Base-by-base conservation (phyloP, 495 filamentous ascomycete genomes). In the Penicillium atrosanguineum region DNA sequence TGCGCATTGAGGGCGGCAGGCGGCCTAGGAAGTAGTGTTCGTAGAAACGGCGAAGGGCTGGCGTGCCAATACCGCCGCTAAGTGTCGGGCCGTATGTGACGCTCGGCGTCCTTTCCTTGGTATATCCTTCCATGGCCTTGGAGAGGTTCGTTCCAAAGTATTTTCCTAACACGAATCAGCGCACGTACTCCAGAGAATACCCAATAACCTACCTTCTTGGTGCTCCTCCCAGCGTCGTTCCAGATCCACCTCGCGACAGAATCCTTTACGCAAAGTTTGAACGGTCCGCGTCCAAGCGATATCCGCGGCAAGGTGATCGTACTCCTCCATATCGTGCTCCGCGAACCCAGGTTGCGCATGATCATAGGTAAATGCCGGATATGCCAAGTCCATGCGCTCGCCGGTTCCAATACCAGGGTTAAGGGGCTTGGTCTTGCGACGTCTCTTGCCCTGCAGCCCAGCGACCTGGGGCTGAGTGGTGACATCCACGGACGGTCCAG, bases 61-160 rank as follows among this genome's bases (percentile, higher is more conserved):
- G 74, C 6, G 79, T 65, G 0, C 91, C 91, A n/a, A 89, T 76
- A 0, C 87, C 91, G 14, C 90, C 90, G 25, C 86, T 90, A 59
- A 88, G 57, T 0, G 80, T 82, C 0, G 81, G 79, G 0, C 70
- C 71, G 50, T 79, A 74, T 18, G 85, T 85, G 14, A 84, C 81
- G 11, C 78, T 72, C 0, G 84, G 81, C 1, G 72, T 70, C 49
- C 70, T 70, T 46, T 75, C 64, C 6, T 69, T 55, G 28, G 75
- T 73, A 57, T 83, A 86, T 4, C 75, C 77, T 0, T 76, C 71
- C 72, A 87, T 73, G 0, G 79, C 79, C 28, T 74, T 73, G 50
- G 62, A 49, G 0, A 78, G 44, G 39, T 76, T 63, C 8, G 70
- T 72, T 1, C 60, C 60, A 62, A 78, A 80, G 64, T 76, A 82